Evolutionary conservation across 495 filamentous ascomycete genomes (phyloP).

Genomic region (Hypoxylon lienhwacheense): DNA sequence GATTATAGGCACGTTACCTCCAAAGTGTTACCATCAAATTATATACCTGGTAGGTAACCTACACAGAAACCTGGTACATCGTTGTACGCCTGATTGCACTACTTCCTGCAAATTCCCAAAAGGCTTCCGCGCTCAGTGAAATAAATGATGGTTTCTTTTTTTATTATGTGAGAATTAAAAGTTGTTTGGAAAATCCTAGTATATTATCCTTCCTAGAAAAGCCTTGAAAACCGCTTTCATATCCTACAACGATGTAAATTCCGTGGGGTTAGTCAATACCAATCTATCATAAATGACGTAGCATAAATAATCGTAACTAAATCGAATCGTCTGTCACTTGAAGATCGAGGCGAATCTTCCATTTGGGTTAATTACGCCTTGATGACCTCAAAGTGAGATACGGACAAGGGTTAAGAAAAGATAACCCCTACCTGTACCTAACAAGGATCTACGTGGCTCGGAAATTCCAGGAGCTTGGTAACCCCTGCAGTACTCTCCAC

Average conservation of each 20-base stretch:
- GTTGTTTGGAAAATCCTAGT: too few species aligned
- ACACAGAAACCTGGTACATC: too few species aligned
- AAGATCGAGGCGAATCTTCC: background rate
- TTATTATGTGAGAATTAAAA: too few species aligned
- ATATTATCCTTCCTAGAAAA: too few species aligned
- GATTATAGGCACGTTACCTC: too few species aligned
- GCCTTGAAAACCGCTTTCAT: too few species aligned
- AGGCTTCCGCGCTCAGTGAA: too few species aligned
- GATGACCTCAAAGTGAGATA: background rate
- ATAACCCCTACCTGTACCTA: constrained; percentile 1
- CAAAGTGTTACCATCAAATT: too few species aligned
- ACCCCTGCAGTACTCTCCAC: constrained; percentile 19
- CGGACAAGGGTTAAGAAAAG: background rate
- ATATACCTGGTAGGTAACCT: too few species aligned
- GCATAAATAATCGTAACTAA: background rate
- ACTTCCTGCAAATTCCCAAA: background rate
- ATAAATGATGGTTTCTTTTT: background rate
- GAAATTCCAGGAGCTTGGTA: constrained; percentile 25
- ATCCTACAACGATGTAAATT: too few species aligned
- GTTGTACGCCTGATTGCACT: too few species aligned
- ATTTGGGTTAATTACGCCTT: background rate
- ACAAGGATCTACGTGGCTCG: background rate
- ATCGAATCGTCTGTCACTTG: background rate
- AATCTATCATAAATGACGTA: background rate
- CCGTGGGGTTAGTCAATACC: too few species aligned